Percentiles rank a stretch among this genome's conserved stretches.
Evolutionary conservation across 2,329 filamentous ascomycete genomes (phyloP).

Genomic region (Microdochium bolleyi): DNA sequence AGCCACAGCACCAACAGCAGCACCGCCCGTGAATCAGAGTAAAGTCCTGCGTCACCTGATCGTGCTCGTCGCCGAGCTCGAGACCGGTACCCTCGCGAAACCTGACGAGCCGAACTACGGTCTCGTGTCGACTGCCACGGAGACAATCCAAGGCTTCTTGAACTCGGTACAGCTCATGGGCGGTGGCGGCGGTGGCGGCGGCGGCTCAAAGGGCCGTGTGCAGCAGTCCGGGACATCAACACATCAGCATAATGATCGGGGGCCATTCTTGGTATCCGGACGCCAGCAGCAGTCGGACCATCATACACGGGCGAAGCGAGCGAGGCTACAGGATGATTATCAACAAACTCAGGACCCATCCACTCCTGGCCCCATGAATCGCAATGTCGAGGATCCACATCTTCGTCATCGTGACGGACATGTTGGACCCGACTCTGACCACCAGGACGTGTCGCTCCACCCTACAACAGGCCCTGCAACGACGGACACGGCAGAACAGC

Average conservation of each 20-base stretch:
- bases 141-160: conserved; percentile 12
- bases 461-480: no score
- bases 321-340: no score
- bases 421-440: no score
- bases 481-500: neutral
- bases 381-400: no score
- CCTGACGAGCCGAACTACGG: conserved; percentile 18
- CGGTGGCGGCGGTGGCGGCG: neutral
- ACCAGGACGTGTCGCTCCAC: no score
- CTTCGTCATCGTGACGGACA: no score
- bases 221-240: neutral
- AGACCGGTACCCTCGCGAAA: conserved; percentile 17
- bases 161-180: neutral
- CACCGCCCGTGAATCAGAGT: conserved; percentile 1
- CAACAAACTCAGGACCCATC: no score
- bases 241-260: no score
- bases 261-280: no score
- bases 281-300: no score
- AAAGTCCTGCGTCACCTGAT: conserved; percentile 19
- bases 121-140: conserved; percentile 15
- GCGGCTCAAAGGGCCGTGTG: neutral
- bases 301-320: no score
- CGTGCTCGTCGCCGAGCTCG: conserved; percentile 20
- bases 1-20: neutral
- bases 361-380: no score